Base-by-base conservation (phyloP, 495 filamentous ascomycete species). In the Penicillium flavigenum region DNA sequence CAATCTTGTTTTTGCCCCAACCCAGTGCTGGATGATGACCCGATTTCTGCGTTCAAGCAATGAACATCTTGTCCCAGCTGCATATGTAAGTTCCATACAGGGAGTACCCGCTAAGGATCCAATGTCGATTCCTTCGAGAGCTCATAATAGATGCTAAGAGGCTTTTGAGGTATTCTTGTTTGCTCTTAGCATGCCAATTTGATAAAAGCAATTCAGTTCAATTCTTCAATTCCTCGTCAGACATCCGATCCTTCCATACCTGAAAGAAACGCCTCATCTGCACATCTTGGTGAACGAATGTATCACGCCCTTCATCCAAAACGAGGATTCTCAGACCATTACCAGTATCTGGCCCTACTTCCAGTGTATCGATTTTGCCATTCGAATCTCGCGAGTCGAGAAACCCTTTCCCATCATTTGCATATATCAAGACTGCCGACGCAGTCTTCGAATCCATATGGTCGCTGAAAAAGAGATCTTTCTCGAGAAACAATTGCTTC, bases 351-450 rank as follows among this genome's bases (percentile, higher is more conserved):
- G 47, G 47, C 4, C 47, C 27, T 20, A 50, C 31, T 36, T 50
- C 29, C 7, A 50, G 29, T 2, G 31, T 38, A 36, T 38, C 47
- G 10, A 38, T 38, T 16, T 50, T 34, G 3, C 47, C 31, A 22
- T 50, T 50, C 2, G 31, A n/a, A 50, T 36, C 47, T 50, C 47
- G 47, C 31, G 47, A 50, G 17, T 50, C 47, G 11, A 50, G 31
- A 16, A 38, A 38, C 6, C 47, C 31, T 36, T 11, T 50, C 9
- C 47, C 31, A 2, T 47, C 22, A 12, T 50, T 31, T 50, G 31
- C 47, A 5, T 22, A 22, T 34, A 50, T 50, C 47, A 38, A 34
- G 19, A 50, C 27, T 36, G 47, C 47, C 3, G 47, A n/a, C 6
- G 47, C 47, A 36, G 31, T 50, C 5, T 38, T 36, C 8, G 9